Evolutionary conservation across 2,329 filamentous ascomycete genomes (phyloP), one percentile per base, ranked within the genome.

Genomic region (Alternaria alternata): DNA sequence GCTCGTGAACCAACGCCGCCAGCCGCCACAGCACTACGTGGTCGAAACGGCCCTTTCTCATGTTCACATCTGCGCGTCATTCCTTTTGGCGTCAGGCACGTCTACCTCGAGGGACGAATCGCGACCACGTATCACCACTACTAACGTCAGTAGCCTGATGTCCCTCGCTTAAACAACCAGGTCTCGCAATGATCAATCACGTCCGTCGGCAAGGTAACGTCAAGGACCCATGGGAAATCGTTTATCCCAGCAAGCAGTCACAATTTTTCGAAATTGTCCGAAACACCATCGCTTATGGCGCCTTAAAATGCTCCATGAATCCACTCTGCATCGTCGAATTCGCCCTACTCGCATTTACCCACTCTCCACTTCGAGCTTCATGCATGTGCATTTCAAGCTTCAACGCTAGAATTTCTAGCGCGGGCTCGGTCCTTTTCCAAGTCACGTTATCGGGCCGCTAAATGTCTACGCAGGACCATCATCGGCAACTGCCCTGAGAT

Each of bases 371-470:
- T 41, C 7, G 20, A 47, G 46, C 53, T 34, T 22, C 36, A 51
- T 51, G 52, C 53, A 56, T 55, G 48, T 36, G 32, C 32, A 56
- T 43, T 57, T 57, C 46, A 57, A 57, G 47, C 57, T 60, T 55
- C 44, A 44, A 18, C 53, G 51, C 52, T 60, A 60, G 34, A 24
- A 42, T 7, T 16, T 20, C 22, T 57, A 49, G 57, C 34, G 39
- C 42, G 34, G 36, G 32, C 51, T 47, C 47, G 57, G 57, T 46
- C 57, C 52, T 47, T 28, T 46, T 22, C 32, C 32, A 26, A 20
- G 46, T 60, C 57, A 60, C 57, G 34, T 60, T 48, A 28, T 36
- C 26, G 18, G 14, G 3, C 38, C 57, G 34, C 38, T 53, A 51
- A 56, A 36, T 38, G 44, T 22, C 22, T 12, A 54, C 36, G 20